phyloP scores from a whole-genome alignment of 768 basidiomycete genomes.

The Tulasnella sp. region DNA sequence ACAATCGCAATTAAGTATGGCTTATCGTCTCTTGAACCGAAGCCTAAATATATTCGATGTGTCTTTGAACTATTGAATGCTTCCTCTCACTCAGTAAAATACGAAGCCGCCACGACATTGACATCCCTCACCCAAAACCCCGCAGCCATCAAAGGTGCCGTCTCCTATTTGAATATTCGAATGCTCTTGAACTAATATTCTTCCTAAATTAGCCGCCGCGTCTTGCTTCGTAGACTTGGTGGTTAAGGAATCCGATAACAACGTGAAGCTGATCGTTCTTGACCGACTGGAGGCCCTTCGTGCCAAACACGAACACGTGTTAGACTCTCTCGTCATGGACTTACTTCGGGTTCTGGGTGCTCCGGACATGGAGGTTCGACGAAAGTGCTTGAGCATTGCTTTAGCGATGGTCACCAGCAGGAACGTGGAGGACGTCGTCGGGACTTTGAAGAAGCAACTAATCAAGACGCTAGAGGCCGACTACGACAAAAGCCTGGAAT shows the following conservation, averaged over 20 bases:
- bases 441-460: conserved; percentile 98
- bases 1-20: background rate
- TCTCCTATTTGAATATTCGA: no score
- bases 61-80: conserved; percentile 92
- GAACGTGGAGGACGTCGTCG: conserved; percentile 94
- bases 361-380: conserved; percentile 94
- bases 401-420: conserved; percentile 90
- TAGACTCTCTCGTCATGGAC: conserved; percentile 94
- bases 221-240: conserved; percentile 85
- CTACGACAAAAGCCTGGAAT: conserved; percentile 94
- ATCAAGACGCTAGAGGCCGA: conserved; percentile 89
- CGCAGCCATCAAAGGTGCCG: conserved; percentile 88
- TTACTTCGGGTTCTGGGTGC: conserved; percentile 83
- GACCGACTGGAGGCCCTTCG: conserved; percentile 85
- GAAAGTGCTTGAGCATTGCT: conserved; percentile 88
- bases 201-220: conserved; percentile 68
- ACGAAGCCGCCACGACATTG: conserved; percentile 94
- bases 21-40: conserved; percentile 5
- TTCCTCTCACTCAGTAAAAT: conserved; percentile 91
- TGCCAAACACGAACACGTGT: conserved; percentile 81
- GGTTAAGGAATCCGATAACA: conserved; percentile 96
- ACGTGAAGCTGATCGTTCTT: conserved; percentile 96
- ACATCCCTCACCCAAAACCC: conserved; percentile 94
- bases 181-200: conserved; percentile 9
- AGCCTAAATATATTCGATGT: conserved; percentile 92